These are phyloP conservation scores for Strigomonas galati DNA, from an alignment of 208 protist genomes.

Conservation along the genomic window DNA sequence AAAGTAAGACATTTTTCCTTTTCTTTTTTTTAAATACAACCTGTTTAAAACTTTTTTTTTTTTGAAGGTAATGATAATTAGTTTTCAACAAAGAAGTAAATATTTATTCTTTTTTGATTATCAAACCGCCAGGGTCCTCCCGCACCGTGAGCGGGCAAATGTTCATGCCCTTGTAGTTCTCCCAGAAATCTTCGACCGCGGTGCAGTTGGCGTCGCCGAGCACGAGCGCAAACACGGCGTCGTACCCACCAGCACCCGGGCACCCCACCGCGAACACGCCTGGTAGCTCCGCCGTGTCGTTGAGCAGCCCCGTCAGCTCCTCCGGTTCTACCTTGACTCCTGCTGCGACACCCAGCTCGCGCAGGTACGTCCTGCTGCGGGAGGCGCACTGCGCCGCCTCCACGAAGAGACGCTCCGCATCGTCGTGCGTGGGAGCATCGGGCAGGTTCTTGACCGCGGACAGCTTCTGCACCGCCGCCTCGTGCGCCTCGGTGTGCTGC, in stretches of 20 bases:
- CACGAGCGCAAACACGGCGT: conserved; percentile 91
- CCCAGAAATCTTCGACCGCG: conserved; percentile 74
- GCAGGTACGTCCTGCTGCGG: conserved; percentile 41
- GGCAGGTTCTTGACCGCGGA: not conserved
- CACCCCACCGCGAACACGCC: conserved; percentile 92
- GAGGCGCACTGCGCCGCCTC: conserved; percentile 37
- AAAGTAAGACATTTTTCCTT: too few relatives aligned
- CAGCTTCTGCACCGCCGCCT: conserved; percentile 25
- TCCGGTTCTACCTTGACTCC: conserved; percentile 85
- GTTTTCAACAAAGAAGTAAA: not conserved
- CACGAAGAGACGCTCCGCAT: conserved; percentile 39
- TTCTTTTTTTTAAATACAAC: not conserved
- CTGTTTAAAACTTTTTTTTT: not conserved
- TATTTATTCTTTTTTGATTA: conserved; percentile 23
- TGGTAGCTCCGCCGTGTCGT: conserved; percentile 77
- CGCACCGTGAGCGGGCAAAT: conserved; percentile 82
- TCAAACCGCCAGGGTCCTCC: conserved; percentile 66
- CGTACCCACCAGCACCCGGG: conserved; percentile 93
- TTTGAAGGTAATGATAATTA: not conserved
- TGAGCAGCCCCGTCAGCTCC: conserved; percentile 73
- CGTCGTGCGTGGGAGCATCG: not conserved
- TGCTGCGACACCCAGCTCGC: conserved; percentile 81
- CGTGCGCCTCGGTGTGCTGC: conserved; percentile 22
- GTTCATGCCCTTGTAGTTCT: conserved; percentile 45
- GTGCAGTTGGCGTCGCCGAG: conserved; percentile 54